Evolutionary conservation across 495 filamentous ascomycete genomes (phyloP), one percentile per base, ranked within the genome.

Genomic region (Tuber brumale): DNA sequence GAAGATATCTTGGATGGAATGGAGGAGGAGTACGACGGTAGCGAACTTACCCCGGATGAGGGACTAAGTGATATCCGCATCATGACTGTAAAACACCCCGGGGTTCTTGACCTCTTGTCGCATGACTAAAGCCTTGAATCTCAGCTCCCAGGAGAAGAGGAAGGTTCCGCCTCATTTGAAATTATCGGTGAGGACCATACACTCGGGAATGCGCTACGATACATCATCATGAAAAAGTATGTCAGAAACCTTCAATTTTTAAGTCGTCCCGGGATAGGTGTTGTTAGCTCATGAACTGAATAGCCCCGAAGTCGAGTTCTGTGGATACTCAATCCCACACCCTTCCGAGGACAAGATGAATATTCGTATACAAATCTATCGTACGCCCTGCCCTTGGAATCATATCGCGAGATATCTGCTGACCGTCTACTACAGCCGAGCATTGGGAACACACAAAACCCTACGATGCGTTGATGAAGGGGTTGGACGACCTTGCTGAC

Each of bases 211-310:
- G 93, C 95, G 8, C 86, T 99, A 76, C 88, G 95, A 78, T 97
- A 92, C 83, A 91, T 97, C 76, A 97, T 98, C 80, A 97, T 97
- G 94, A 97, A 97, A 86, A 99, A 99, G 95, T 97, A 86, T 74
- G 88, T 84, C 41, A 14, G 51, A 16, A 19, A 35, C n/a, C 48
- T 41, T 72, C 43, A 42, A 61, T 70, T 9, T 73, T 37, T 44
- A n/a, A 51, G 45, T 74, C 79, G 57, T 75, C 74, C 70, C 77
- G 31, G 44, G 45, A 45, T 66, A 46, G 12, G 27, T 72, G 42
- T n/a, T 72, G 42, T n/a, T 46, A n/a, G 69, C 51, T 81, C 19
- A 75, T 75, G 21, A 45, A 48, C 42, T 77, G 51, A 74, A 75
- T 75, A 97, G 95, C 83, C 95, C 95, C 46, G 89, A 93, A 69